Base-by-base conservation (phyloP, 257 asterid genomes). In the Solanum neorickii region DNA sequence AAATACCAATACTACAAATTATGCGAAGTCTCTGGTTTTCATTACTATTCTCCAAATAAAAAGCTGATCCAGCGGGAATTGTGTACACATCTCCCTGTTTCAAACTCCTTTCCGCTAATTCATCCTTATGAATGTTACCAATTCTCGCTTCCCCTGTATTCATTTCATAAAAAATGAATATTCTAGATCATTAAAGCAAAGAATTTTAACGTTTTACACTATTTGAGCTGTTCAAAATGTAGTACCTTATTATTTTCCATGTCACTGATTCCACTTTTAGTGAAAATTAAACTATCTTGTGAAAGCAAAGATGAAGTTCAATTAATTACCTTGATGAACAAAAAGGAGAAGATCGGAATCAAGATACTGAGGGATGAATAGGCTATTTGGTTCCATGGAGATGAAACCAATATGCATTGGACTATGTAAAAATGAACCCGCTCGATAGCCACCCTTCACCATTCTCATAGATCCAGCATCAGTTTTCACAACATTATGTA, bases 311-410 rank as follows among this genome's bases (percentile, higher is more conserved):
- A 44, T 25, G 1, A 25, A 46, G 5, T 14, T 35, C 35, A 5
- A 72, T 35, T 33, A 33, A 35, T 35, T 47, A 78, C 99, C 99
- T 86, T 92, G 88, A 86, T 94, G 93, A 85, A 97, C 25, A 92
- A 95, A 95, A 93, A 97, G 92, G 82, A 97, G 89, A 89, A 95
- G 93, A 88, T 89, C 88, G 75, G 97, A 92, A 92, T 97, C 99
- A 66, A 97, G 98, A 52, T 95, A 97, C 88, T 95, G 99, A 90
- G 99, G 99, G 77, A 95, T 87, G 93, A 97, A 93, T 16, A 97
- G 92, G 85, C 90, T 90, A 11, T 86, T 89, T 0, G 99, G 98
- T 88, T 97, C 99, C 99, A 97, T 95, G 1, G 98, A 93, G 31
- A 95, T 94, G 91, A 96, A 94, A 1, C 96, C 98, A 65, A 96